A percentile compares a stretch with the other conserved stretches of the same genome.
These are phyloP conservation scores for Neophaeococcomyces mojaviensis DNA, from an alignment of 2,329 filamentous ascomycete species.

Conservation along the genomic window DNA sequence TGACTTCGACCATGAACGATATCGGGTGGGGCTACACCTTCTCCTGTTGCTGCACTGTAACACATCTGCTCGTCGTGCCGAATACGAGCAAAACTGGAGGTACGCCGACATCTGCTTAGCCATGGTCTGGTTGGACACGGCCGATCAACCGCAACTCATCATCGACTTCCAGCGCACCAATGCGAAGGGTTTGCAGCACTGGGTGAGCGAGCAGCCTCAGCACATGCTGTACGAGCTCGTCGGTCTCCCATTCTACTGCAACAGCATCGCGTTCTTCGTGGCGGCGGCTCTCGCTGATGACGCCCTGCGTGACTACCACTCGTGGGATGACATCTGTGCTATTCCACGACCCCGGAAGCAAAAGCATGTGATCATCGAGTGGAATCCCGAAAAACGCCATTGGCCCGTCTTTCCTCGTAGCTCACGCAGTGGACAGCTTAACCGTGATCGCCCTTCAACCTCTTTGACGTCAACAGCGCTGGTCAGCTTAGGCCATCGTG, in stretches of 20 bases:
- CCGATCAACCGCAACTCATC: conserved; percentile 4
- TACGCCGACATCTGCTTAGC: not conserved
- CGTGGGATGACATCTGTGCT: conserved; percentile 4
- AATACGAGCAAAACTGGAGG: conserved; percentile 2
- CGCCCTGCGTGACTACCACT: conserved; percentile 5
- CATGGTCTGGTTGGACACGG: conserved; percentile 1
- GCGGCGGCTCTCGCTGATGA: not conserved
- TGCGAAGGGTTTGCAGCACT: conserved; percentile 6
- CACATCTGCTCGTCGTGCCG: conserved; percentile 1
- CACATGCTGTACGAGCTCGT: conserved; percentile 9
- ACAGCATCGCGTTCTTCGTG: conserved; percentile 3
- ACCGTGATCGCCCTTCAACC: not conserved
- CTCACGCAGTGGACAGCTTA: not conserved
- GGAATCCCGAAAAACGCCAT: not conserved
- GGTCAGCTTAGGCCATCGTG: conserved; percentile 2
- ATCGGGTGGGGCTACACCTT: too few relatives aligned
- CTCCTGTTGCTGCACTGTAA: conserved; percentile 2
- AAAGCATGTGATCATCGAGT: conserved; percentile 4
- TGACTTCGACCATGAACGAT: too few relatives aligned
- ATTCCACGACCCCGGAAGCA: not conserved
- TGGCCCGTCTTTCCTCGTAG: conserved; percentile 1
- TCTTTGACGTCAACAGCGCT: conserved; percentile 9
- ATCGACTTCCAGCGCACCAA: conserved; percentile 7
- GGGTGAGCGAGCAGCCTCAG: conserved; percentile 1
- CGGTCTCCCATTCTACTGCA: conserved; percentile 4